These are phyloP conservation scores for Phytophthora hibernalis DNA, from an alignment of 352 stramenopile genomes.

Conservation along the genomic window DNA sequence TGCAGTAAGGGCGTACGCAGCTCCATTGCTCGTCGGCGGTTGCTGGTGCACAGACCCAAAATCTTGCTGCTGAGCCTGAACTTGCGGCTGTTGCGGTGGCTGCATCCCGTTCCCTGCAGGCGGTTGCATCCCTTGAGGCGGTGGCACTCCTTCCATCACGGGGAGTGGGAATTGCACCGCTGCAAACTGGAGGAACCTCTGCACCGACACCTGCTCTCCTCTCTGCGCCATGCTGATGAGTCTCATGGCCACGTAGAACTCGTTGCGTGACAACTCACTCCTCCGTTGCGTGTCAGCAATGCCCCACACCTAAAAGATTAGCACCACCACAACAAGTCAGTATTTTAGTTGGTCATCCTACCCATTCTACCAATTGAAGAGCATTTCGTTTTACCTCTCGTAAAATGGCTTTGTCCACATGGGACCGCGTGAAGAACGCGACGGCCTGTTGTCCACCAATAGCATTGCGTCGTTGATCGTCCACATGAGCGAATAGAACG, in stretches of 20 bases:
- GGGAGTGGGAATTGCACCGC: conserved; percentile 62
- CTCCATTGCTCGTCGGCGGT: conserved; percentile 4
- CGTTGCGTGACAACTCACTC: conserved; percentile 78
- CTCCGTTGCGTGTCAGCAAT: conserved; percentile 74
- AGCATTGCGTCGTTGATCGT: conserved; percentile 79
- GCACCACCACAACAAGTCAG: neutral
- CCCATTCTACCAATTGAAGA: conserved; percentile 1
- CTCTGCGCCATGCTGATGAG: conserved; percentile 87
- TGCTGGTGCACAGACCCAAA: conserved; percentile 26
- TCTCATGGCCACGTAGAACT: conserved; percentile 90
- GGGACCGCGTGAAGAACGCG: conserved; percentile 93
- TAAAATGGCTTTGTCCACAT: conserved; percentile 85
- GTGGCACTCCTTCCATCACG: conserved; percentile 68
- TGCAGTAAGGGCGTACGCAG: conserved; percentile 84
- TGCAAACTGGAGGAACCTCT: conserved; percentile 78
- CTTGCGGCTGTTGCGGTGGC: neutral
- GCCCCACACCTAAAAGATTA: conserved; percentile 69
- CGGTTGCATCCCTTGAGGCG: conserved; percentile 22
- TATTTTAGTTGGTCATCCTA: neutral
- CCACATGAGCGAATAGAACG: conserved; percentile 90
- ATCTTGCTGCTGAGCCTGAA: conserved; percentile 16
- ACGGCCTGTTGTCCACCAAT: conserved; percentile 92
- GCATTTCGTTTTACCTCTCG: conserved; percentile 54
- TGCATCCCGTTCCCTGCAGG: conserved; percentile 12
- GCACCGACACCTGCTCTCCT: conserved; percentile 65